Evolutionary conservation across 2,329 filamentous ascomycete species (phyloP).

Genomic region (Coniochaeta sp.): DNA sequence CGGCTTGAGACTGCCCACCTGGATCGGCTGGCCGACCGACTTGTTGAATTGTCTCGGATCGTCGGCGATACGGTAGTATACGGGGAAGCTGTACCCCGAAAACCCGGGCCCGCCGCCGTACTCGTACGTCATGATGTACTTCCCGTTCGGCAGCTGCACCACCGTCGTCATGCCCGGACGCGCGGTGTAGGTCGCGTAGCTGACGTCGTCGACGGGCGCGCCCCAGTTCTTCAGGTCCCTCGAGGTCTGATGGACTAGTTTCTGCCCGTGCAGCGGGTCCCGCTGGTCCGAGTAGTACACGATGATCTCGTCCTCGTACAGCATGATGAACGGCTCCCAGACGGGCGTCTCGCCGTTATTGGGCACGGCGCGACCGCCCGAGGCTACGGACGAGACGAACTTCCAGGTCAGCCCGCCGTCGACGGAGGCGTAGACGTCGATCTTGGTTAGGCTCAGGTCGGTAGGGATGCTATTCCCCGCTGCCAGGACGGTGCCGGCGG

Average conservation of each 20-base stretch:
- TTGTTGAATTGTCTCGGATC: slow-evolving; percentile 1
- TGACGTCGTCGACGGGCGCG: slow-evolving; percentile 53
- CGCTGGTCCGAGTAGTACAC: slow-evolving; percentile 69
- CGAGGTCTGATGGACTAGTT: slow-evolving; percentile 57
- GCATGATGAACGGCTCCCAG: slow-evolving; percentile 64
- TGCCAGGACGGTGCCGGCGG: slow-evolving; percentile 55
- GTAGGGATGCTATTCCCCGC: slow-evolving; percentile 50
- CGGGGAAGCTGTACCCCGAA: slow-evolving; percentile 24
- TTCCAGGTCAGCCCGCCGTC: slow-evolving; percentile 58
- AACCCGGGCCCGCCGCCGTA: slow-evolving; percentile 38
- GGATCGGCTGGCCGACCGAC: neutral
- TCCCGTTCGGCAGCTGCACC: slow-evolving; percentile 43
- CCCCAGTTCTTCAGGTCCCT: slow-evolving; percentile 56
- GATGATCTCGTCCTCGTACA: slow-evolving; percentile 51
- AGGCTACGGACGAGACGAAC: slow-evolving; percentile 59
- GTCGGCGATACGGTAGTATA: slow-evolving; percentile 27
- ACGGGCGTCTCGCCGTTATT: slow-evolving; percentile 61
- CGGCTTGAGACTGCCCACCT: neutral
- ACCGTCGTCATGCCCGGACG: slow-evolving; percentile 58
- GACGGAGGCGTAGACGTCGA: slow-evolving; percentile 60
- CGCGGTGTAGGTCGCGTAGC: slow-evolving; percentile 52
- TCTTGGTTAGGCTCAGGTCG: slow-evolving; percentile 55
- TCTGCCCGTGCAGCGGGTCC: slow-evolving; percentile 58
- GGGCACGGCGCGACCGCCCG: slow-evolving; percentile 53
- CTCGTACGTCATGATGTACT: slow-evolving; percentile 61